Conservation (phyloP, 192 early-diverging fungal species). For the Coemansia sp. region DNA sequence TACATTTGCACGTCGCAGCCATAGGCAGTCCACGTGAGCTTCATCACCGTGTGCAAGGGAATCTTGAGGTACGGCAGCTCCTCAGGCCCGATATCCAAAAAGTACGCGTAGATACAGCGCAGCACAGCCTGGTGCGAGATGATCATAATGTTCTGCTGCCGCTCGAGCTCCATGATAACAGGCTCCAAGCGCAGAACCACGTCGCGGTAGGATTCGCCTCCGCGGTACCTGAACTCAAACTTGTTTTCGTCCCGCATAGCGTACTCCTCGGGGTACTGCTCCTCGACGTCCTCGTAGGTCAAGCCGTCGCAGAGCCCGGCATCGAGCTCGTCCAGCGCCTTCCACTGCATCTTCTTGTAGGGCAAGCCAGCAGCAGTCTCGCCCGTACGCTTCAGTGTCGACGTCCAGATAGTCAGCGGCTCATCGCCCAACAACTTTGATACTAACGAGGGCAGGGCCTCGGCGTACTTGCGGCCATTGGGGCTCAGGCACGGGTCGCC, state of each 20-base stretch:
- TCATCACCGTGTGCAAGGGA: slow-evolving; percentile 95
- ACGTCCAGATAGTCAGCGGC: slow-evolving; percentile 91
- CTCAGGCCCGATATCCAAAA: slow-evolving; percentile 88
- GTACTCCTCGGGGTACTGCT: slow-evolving; percentile 90
- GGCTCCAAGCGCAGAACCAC: slow-evolving; percentile 95
- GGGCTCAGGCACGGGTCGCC: slow-evolving; percentile 91
- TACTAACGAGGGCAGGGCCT: slow-evolving; percentile 80
- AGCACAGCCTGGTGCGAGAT: slow-evolving; percentile 98
- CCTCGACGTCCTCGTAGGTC: slow-evolving; percentile 98
- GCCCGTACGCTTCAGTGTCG: slow-evolving; percentile 89
- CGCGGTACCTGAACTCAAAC: slow-evolving; percentile 84
- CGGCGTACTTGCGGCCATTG: slow-evolving; percentile 82
- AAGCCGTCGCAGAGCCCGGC: slow-evolving; percentile 97
- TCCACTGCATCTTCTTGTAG: slow-evolving; percentile 94
- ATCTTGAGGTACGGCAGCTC: slow-evolving; percentile 99
- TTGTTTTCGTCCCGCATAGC: slow-evolving; percentile 96
- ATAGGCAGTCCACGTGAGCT: slow-evolving; percentile 96
- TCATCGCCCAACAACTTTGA: slow-evolving; percentile 70
- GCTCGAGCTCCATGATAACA: slow-evolving; percentile 98
- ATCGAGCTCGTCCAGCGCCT: slow-evolving; percentile 96
- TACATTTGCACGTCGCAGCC: slow-evolving; percentile 91
- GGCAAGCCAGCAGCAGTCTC: slow-evolving; percentile 78
- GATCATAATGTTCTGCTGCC: slow-evolving; percentile 94
- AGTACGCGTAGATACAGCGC: slow-evolving; percentile 97
- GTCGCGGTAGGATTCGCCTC: slow-evolving; percentile 91